Conservation (phyloP, 305 asterid species). For the Solanum hybrid region DNA sequence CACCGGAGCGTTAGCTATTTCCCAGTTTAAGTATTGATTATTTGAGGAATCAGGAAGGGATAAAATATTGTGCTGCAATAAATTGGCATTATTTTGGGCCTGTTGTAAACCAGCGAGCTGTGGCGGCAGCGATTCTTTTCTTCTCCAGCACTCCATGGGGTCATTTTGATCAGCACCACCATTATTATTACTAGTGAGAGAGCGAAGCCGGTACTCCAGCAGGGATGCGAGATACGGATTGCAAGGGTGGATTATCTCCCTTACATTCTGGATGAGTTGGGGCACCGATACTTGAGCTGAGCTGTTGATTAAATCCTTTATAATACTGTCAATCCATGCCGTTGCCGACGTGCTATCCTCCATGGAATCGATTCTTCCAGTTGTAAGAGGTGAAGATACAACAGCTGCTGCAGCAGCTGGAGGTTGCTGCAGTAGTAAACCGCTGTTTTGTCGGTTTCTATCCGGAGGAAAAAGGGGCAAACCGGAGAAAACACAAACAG, state of each 20-base stretch:
- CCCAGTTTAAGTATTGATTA: conserved; percentile 1
- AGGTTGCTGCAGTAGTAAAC: conserved; percentile 8
- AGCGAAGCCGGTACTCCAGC: conserved; percentile 69
- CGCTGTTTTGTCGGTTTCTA: conserved; percentile 17
- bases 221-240: conserved; percentile 84
- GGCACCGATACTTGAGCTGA: conserved; percentile 65
- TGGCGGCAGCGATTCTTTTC: conserved; percentile 12
- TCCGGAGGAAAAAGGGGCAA: conserved; percentile 82
- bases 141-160: conserved; percentile 7
- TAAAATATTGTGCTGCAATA: neutral
- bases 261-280: conserved; percentile 81
- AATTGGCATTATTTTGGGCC: neutral
- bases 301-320: conserved; percentile 74
- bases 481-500: conserved; percentile 83
- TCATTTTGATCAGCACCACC: neutral
- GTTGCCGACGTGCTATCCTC: conserved; percentile 36
- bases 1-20: neutral
- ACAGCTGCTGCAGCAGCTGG: conserved; percentile 11
- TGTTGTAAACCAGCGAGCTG: neutral
- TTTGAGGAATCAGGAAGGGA: neutral
- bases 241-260: conserved; percentile 85
- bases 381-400: neutral
- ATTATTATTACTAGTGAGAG: conserved; percentile 28
- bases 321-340: conserved; percentile 87
- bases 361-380: conserved; percentile 13